phyloP scores from a whole-genome alignment of 257 asterid species.

The Nicotiana tabacum region DNA sequence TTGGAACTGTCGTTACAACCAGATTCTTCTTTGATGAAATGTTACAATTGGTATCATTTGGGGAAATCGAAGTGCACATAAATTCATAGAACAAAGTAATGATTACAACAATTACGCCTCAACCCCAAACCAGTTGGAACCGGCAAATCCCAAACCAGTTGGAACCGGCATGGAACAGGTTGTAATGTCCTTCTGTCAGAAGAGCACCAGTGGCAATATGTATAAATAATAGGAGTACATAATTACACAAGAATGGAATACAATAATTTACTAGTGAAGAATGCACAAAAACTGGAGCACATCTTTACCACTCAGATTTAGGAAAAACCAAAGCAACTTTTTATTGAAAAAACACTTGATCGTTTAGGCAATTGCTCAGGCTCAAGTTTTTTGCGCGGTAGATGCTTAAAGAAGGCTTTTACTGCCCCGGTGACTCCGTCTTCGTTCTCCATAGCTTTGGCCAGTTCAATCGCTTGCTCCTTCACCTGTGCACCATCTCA shows the following conservation, averaged over 20 bases:
- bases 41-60: not conserved
- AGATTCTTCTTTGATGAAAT: not conserved
- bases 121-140: not conserved
- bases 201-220: not conserved
- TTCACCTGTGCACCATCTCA: conserved; percentile 49
- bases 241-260: not conserved
- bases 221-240: not conserved
- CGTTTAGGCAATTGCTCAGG: conserved; percentile 16
- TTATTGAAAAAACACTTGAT: conserved; percentile 25
- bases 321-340: conserved; percentile 63
- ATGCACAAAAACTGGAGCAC: not conserved
- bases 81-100: not conserved
- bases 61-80: not conserved
- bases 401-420: conserved; percentile 63
- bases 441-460: conserved; percentile 83
- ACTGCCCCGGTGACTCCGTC: conserved; percentile 87
- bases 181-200: not conserved
- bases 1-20: not conserved
- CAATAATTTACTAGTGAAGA: not conserved
- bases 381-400: conserved; percentile 23
- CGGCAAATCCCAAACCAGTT: not conserved
- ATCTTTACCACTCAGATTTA: conserved; percentile 23
- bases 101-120: not conserved
- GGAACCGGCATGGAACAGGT: not conserved
- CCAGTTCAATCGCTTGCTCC: conserved; percentile 54